A percentile compares a stretch with the other conserved stretches of the same genome.
Conservation (phyloP, 2,329 filamentous ascomycete genomes). For the Sphaerulina musiva region DNA sequence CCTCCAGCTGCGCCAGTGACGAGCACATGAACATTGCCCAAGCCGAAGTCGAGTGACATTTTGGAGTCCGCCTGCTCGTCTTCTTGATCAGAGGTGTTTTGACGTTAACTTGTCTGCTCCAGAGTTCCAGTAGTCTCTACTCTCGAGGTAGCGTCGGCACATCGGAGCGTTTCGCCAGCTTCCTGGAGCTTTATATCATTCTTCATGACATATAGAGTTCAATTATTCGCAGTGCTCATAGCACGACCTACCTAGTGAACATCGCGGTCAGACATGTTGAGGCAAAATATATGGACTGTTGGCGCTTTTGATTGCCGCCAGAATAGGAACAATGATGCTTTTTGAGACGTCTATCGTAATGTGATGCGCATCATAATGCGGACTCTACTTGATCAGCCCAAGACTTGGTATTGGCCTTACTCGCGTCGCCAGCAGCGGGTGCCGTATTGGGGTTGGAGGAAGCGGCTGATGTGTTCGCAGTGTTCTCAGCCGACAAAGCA, state of each 20-base stretch:
- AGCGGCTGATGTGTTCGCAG: neutral
- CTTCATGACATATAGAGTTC: no score
- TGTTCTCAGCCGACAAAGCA: slow-evolving; percentile 30
- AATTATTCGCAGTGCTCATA: no score
- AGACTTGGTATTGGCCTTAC: slow-evolving; percentile 23
- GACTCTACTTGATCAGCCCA: slow-evolving; percentile 45
- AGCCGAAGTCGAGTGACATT: slow-evolving; percentile 31
- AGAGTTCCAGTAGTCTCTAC: no score
- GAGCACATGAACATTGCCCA: slow-evolving; percentile 31
- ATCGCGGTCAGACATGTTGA: no score
- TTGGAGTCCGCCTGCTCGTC: no score
- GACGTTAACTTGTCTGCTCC: no score
- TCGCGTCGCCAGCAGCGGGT: slow-evolving; percentile 5
- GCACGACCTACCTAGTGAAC: no score
- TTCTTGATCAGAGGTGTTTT: no score
- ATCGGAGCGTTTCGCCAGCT: no score
- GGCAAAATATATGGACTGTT: no score
- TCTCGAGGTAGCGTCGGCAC: no score
- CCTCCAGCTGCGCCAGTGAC: slow-evolving; percentile 31
- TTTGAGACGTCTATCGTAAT: neutral
- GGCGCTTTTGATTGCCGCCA: neutral
- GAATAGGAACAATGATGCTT: neutral
- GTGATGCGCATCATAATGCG: neutral
- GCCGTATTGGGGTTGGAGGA: slow-evolving; percentile 3
- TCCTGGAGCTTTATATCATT: no score